phyloP scores from a whole-genome alignment of 345 rosid species.

The Eucalyptus caleyi region DNA sequence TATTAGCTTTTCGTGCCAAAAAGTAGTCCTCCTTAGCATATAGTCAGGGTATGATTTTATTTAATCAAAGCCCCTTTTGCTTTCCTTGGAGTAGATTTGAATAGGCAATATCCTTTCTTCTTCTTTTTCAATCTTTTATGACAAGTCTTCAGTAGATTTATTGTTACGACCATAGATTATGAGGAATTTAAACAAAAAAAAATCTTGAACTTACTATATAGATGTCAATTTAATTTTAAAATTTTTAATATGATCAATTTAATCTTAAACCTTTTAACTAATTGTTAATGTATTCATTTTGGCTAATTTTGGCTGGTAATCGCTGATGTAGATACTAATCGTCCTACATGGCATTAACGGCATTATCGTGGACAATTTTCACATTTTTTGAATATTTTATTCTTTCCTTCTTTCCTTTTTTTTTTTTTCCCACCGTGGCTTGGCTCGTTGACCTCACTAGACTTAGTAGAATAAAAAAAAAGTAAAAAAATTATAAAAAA shows the following conservation, averaged over 20 bases:
- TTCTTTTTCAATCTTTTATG: not conserved
- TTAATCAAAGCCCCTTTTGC: not conserved
- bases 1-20: too few species aligned
- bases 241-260: too few species aligned
- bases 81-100: not conserved
- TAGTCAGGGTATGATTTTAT: not conserved
- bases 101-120: not conserved
- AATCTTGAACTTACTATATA: not conserved
- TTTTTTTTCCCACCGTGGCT: not conserved
- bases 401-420: fast-evolving
- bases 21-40: too few species aligned
- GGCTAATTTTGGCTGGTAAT: too few species aligned
- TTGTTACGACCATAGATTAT: not conserved
- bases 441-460: not conserved
- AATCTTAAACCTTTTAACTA: too few species aligned
- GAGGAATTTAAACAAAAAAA: too few species aligned
- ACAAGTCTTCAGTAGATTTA: not conserved
- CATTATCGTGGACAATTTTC: too few species aligned
- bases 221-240: too few species aligned
- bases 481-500: too few species aligned
- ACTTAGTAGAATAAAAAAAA: not conserved
- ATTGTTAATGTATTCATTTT: too few species aligned
- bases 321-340: too few species aligned
- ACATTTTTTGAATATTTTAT: not conserved
- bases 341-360: fast-evolving